Evolutionary conservation across 495 filamentous ascomycete genomes (phyloP).

Genomic region (Astrothelium subdiscretum): DNA sequence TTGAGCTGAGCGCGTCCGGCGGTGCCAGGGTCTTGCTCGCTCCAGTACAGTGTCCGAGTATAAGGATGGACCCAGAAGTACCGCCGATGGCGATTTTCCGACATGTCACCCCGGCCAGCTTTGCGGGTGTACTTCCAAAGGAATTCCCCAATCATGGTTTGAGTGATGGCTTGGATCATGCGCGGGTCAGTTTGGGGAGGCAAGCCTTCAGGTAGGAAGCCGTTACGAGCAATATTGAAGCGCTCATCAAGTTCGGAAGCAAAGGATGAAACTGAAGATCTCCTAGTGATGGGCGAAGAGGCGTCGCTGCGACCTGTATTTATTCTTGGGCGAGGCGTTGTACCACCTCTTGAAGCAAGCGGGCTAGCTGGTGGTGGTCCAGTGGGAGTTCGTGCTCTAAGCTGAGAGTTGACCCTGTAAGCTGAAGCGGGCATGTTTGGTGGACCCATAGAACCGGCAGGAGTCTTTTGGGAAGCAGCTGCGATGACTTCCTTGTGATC

Average conservation of each 20-base stretch:
- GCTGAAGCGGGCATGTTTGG: conserved; percentile 74
- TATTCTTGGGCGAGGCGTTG: conserved; percentile 43
- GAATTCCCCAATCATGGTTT: conserved; percentile 99
- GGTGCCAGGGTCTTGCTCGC: conserved; percentile 70
- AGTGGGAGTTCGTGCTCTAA: conserved; percentile 62
- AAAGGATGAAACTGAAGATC: conserved; percentile 90
- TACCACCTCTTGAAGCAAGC: conserved; percentile 33
- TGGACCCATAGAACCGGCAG: conserved; percentile 62
- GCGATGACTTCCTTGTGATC: conserved; percentile 79
- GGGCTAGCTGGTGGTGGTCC: conserved; percentile 23
- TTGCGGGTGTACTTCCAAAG: conserved; percentile 98
- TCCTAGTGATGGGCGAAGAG: conserved; percentile 38
- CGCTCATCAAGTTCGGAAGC: conserved; percentile 83
- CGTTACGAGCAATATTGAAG: conserved; percentile 61
- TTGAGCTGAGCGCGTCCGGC: conserved; percentile 67
- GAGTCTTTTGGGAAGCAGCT: conserved; percentile 50
- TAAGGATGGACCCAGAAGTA: conserved; percentile 99
- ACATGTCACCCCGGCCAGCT: conserved; percentile 73
- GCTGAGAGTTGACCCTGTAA: conserved; percentile 38
- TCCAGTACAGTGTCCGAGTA: conserved; percentile 95
- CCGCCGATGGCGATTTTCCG: conserved; percentile 74
- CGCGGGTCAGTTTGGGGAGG: conserved; percentile 67
- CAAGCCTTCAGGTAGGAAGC: conserved; percentile 45
- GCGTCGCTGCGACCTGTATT: conserved; percentile 43
- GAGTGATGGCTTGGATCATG: conserved; percentile 98